Evolutionary conservation across 2,329 filamentous ascomycete species (phyloP), one percentile per base, ranked within the genome.

Genomic region (Colletotrichum sidae): DNA sequence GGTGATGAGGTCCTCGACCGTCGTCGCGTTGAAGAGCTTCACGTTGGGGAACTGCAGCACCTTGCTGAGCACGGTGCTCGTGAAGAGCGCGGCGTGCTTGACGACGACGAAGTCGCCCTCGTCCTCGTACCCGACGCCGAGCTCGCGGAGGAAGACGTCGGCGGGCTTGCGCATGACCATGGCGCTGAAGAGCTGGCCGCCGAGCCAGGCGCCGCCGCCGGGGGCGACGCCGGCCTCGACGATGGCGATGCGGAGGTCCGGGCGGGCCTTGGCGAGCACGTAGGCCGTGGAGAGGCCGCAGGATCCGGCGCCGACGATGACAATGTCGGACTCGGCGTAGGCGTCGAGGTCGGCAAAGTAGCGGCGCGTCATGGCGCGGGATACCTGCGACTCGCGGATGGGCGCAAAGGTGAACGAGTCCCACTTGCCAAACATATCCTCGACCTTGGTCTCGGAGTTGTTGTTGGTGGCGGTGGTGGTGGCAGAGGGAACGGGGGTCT

Each of bases 121-220:
- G 68, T 97, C 93, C 73, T 97, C 94, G 75, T 90, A 97, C 0
- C 92, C 89, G 7, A 97, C 90, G 64, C 92, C 93, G 13, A 97
- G 79, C 73, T 96, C 93, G 46, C 86, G 83, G 64, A 97, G 83
- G 83, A 97, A 97, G 60, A 86, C 87, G 75, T 97, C 92, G 57
- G 94, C 94, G 11, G 94, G 93, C 84, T 96, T 96, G 73, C 94
- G 91, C 90, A 97, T 94, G 53, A 97, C 87, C 94, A 97, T 97
- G 75, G 94, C 94, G 67, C 89, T 92, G 88, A 97, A 97, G 63
- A 97, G 91, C 83, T 97, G 94, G 15, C 94, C 94, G 63, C 94
- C 94, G 50, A 97, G 88, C 94, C 94, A 97, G 67, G 93, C 94
- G 73, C 94, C 94, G 69, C 94, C 94, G 67, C 92, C 92, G 56